phyloP scores from a whole-genome alignment of 2,329 filamentous ascomycete genomes.

The Trichophyton mentagrophytes region DNA sequence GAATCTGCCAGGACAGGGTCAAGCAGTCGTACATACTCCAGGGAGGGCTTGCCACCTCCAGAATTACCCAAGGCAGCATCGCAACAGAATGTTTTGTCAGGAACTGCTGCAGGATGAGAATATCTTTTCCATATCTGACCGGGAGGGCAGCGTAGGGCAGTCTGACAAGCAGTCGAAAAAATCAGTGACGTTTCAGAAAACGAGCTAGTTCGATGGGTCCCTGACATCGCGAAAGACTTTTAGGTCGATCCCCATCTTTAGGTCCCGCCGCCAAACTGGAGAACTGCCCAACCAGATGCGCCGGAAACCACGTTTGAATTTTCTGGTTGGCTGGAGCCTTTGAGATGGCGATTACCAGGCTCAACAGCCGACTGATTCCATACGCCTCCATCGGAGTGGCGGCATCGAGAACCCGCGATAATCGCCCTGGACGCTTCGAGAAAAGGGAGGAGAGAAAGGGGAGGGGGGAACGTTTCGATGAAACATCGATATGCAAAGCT shows the following conservation, averaged over 20 bases:
- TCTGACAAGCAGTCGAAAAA: neutral
- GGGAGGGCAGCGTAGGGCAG: neutral
- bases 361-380: neutral
- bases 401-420: neutral
- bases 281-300: neutral
- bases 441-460: neutral
- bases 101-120: neutral
- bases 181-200: neutral
- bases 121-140: neutral
- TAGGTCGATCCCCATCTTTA: neutral
- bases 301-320: neutral
- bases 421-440: neutral
- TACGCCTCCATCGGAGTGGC: neutral
- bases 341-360: neutral
- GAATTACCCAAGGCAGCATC: neutral
- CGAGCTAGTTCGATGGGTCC: neutral
- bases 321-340: neutral
- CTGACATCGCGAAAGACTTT: neutral
- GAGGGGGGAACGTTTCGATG: neutral
- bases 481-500: neutral
- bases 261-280: neutral
- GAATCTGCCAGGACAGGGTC: neutral
- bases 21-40: neutral
- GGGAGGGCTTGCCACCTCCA: neutral
- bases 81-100: neutral